phyloP scores from a whole-genome alignment of 2,329 filamentous ascomycete species.

The Colletotrichum incanum region DNA sequence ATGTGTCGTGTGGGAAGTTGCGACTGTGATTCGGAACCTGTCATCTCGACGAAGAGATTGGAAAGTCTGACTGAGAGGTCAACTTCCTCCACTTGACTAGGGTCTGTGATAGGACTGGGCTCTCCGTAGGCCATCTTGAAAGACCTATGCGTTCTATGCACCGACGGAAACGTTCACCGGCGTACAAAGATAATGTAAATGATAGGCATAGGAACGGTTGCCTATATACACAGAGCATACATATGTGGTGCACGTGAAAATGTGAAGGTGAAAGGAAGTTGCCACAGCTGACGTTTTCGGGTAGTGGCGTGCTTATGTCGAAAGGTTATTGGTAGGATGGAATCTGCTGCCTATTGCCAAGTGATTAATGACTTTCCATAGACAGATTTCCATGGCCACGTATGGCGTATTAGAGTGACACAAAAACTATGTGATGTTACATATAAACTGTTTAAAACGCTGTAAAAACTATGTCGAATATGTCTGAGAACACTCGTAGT shows the following conservation, averaged over 20 bases:
- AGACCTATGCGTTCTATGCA: not conserved
- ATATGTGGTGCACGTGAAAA: no score
- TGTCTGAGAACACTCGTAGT: no score
- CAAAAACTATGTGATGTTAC: no score
- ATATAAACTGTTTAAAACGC: no score
- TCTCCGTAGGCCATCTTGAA: not conserved
- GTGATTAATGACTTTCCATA: not conserved
- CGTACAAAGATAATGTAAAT: not conserved
- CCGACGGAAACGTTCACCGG: not conserved
- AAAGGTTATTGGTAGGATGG: not conserved
- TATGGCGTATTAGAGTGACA: no score
- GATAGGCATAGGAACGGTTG: not conserved
- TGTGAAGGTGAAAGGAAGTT: not conserved
- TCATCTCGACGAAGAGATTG: not conserved
- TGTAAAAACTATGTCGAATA: no score
- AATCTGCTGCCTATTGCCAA: not conserved
- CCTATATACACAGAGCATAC: not conserved
- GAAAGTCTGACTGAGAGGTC: not conserved
- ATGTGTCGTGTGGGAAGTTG: not conserved
- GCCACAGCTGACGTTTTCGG: conserved; percentile 1
- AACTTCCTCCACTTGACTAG: not conserved
- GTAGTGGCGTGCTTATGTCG: not conserved
- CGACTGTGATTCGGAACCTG: not conserved
- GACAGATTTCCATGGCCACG: not conserved
- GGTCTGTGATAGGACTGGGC: not conserved